Evolutionary conservation across 257 asterid species (phyloP).

Genomic region (Solanum ahanhuiri): DNA sequence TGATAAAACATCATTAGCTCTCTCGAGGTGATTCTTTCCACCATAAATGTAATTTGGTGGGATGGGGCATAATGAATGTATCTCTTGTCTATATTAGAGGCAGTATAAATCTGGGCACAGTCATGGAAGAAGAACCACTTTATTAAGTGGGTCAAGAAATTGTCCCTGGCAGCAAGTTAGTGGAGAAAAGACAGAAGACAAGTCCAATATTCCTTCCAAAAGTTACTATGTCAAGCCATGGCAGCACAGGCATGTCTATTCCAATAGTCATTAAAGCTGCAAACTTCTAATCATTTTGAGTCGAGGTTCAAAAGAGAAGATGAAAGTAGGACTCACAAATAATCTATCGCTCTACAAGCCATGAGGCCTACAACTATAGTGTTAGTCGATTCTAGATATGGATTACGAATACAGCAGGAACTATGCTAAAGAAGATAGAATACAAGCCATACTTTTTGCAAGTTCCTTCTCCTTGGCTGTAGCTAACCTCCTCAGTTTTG

Average conservation of each 20-base stretch:
- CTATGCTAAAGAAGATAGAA: background rate
- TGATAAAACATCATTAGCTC: background rate
- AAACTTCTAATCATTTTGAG: background rate
- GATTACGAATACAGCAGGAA: background rate
- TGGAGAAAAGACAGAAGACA: background rate
- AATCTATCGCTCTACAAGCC: background rate
- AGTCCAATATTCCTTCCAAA: background rate
- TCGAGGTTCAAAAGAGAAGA: background rate
- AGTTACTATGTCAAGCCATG: background rate
- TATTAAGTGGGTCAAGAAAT: background rate
- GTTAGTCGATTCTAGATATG: background rate
- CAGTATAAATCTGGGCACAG: background rate
- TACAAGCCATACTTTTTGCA: conserved; percentile 39
- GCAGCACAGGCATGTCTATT: background rate
- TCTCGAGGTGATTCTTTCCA: background rate
- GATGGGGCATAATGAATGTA: background rate
- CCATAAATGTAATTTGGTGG: background rate
- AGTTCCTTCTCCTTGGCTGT: conserved; percentile 93
- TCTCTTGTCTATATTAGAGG: background rate
- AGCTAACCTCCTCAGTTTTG: conserved; percentile 77
- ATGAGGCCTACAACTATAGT: background rate
- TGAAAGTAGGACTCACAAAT: background rate
- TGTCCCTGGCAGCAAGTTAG: background rate
- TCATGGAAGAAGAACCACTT: background rate
- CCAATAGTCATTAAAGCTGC: background rate